Percentiles rank a stretch among this genome's conserved stretches.
These are phyloP conservation scores for Akanthomyces dipterigenus DNA, from an alignment of 2,329 filamentous ascomycete species.

Conservation along the genomic window DNA sequence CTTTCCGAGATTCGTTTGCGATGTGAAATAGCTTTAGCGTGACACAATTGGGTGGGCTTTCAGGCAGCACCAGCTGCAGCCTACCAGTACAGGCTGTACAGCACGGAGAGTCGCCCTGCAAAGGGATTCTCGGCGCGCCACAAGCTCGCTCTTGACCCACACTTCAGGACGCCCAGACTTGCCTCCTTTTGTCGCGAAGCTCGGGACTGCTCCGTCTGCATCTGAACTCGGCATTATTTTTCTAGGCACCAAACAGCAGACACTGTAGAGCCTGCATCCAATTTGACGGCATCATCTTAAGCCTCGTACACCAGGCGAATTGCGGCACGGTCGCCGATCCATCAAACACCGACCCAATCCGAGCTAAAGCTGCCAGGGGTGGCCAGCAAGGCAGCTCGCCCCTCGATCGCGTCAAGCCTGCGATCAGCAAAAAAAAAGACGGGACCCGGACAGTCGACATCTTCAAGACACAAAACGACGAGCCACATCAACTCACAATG, in stretches of 20 bases:
- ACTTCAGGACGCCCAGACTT: not conserved
- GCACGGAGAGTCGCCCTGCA: not conserved
- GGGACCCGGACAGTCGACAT: not conserved
- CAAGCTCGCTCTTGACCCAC: not conserved
- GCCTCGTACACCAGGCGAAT: not conserved
- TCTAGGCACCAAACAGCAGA: not conserved
- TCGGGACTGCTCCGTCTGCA: not conserved
- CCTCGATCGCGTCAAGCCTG: not conserved
- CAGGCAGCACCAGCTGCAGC: not conserved
- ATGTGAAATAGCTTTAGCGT: not conserved
- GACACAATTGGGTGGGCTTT: not conserved
- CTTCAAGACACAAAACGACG: not conserved
- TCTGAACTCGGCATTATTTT: not conserved
- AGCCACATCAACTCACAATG: conserved; percentile 38
- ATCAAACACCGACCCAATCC: not conserved
- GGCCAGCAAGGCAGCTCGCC: not conserved
- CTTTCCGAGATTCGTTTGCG: not conserved
- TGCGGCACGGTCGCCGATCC: not conserved
- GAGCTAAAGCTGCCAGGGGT: conserved; percentile 7
- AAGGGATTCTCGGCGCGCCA: not conserved
- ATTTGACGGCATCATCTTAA: not conserved
- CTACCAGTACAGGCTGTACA: too few relatives aligned
- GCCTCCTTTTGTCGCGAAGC: conserved; percentile 1
- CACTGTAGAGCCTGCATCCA: not conserved
- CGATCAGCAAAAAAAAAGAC: not conserved